Conservation (phyloP, 176 grass and related monocot genomes). For the Saccharum spontaneum region DNA sequence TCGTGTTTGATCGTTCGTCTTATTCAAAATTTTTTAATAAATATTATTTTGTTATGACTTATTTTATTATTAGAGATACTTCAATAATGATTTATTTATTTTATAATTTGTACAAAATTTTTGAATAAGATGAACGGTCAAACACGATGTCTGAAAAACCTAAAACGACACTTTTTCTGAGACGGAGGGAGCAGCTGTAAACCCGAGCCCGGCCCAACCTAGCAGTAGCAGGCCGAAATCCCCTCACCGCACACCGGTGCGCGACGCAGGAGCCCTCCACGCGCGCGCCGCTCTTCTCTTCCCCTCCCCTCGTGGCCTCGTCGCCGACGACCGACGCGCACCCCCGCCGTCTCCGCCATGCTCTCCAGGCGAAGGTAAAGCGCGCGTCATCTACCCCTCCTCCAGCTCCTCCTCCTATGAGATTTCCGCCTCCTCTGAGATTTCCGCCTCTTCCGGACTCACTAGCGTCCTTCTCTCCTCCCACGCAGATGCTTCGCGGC, state of each 20-base stretch:
- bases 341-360: conserved; percentile 31
- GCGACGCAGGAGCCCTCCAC: conserved; percentile 19
- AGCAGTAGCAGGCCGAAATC: not conserved
- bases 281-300: not conserved
- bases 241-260: not conserved
- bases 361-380: conserved; percentile 35
- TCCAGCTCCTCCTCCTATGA: not conserved
- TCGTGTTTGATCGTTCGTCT: no score
- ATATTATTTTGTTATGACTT: no score
- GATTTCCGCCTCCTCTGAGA: not conserved
- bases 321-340: conserved; percentile 21
- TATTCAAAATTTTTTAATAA: no score
- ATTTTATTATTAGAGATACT: no score
- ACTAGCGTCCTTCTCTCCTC: not conserved
- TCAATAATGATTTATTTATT: no score
- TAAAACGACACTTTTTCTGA: no score
- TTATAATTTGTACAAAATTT: no score
- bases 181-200: no score
- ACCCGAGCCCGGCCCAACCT: not conserved
- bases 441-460: not conserved
- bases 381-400: not conserved
- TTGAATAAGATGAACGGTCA: no score
- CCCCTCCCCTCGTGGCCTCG: not conserved
- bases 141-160: no score
- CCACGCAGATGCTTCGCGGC: conserved; percentile 33